Evolutionary conservation across 208 protist species (phyloP).

Genomic region (Trichomonas vaginalis): DNA sequence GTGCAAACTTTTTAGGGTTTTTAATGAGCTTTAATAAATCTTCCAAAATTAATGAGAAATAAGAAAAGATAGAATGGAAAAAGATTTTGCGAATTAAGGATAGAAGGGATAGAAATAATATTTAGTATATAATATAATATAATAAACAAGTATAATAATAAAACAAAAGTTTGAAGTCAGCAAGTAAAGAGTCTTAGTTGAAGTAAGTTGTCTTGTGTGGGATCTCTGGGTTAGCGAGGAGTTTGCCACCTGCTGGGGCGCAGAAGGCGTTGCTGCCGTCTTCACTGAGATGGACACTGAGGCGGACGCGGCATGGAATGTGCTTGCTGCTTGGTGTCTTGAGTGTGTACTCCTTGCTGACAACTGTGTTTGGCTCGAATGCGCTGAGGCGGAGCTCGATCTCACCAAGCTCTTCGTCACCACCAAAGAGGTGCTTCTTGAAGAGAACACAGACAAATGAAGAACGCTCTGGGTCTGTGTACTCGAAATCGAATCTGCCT

Average conservation of each 20-base stretch:
- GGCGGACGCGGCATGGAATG: not conserved
- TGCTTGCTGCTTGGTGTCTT: not conserved
- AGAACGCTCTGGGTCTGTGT: not conserved
- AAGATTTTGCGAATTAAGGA: no score
- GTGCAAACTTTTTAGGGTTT: no score
- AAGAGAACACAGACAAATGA: not conserved
- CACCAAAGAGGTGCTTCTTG: not conserved
- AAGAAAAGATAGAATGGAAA: no score
- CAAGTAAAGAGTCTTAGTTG: not conserved
- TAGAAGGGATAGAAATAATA: not conserved
- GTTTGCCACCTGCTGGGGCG: not conserved
- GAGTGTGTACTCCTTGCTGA: not conserved
- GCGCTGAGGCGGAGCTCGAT: not conserved
- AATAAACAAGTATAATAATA: not conserved
- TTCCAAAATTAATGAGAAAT: no score
- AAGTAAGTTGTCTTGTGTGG: not conserved
- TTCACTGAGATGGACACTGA: not conserved
- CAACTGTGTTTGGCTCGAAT: not conserved
- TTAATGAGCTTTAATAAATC: no score
- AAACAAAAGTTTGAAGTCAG: not conserved
- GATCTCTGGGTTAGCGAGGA: not conserved
- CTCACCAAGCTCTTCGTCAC: not conserved
- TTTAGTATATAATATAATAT: not conserved
- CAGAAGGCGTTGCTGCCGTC: not conserved
- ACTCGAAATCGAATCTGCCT: not conserved